phyloP scores from a whole-genome alignment of 768 basidiomycete species.

The Trametes punicea region DNA sequence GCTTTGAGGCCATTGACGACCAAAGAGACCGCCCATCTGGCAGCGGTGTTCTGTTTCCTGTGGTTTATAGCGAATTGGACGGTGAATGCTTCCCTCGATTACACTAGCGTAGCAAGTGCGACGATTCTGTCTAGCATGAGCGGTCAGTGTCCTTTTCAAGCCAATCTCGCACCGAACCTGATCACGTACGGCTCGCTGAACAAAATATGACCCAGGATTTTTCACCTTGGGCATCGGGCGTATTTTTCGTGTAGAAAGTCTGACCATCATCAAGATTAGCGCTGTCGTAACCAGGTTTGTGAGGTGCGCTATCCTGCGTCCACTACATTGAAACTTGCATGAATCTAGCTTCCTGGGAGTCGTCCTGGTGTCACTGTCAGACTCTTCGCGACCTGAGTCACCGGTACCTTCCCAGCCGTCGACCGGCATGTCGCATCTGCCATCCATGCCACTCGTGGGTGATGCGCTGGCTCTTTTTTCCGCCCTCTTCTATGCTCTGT shows the following conservation, averaged over 20 bases:
- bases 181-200: neutral
- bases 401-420: conserved; percentile 17
- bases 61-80: conserved; percentile 97
- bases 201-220: conserved; percentile 56
- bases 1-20: conserved; percentile 46
- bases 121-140: conserved; percentile 89
- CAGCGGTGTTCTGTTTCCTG: conserved; percentile 76
- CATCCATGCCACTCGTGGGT: conserved; percentile 54
- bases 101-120: conserved; percentile 92
- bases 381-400: conserved; percentile 43
- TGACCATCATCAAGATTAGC: conserved; percentile 67
- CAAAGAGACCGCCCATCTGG: conserved; percentile 73
- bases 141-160: conserved; percentile 43
- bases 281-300: conserved; percentile 79
- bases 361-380: conserved; percentile 83
- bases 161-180: neutral
- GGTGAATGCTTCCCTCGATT: conserved; percentile 77
- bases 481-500: conserved; percentile 83
- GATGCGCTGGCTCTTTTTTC: conserved; percentile 84
- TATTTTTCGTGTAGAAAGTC: conserved; percentile 73
- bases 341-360: conserved; percentile 83
- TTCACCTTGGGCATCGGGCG: conserved; percentile 88
- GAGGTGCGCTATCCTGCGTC: neutral
- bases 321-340: neutral
- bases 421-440: conserved; percentile 20